A percentile compares a stretch with the other conserved stretches of the same genome.
Evolutionary conservation across 2,329 filamentous ascomycete species (phyloP).

Genomic region (Xylariaceae sp.): DNA sequence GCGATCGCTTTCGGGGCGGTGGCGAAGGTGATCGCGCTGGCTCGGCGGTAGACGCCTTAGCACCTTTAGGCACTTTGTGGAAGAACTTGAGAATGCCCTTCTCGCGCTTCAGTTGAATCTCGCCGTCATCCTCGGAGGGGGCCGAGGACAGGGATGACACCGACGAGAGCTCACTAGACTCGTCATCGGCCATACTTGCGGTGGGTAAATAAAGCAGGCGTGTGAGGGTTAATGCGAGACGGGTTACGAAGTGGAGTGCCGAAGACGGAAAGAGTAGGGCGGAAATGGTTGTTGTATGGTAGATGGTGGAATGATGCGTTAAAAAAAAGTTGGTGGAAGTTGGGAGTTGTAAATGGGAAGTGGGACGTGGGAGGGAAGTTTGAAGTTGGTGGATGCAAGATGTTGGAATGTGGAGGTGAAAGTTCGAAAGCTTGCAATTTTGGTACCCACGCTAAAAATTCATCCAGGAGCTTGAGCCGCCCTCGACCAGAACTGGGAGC

Average conservation of each 20-base stretch:
- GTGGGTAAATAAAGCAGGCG: not conserved
- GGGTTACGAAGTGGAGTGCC: not conserved
- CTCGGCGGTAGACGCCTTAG: conserved; percentile 29
- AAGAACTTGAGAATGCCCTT: conserved; percentile 64
- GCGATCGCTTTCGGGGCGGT: conserved; percentile 69
- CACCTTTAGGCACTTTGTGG: conserved; percentile 48
- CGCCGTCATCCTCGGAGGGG: conserved; percentile 48
- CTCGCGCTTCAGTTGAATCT: conserved; percentile 46
- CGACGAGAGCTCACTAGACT: conserved; percentile 58
- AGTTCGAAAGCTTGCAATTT: conserved; percentile 26
- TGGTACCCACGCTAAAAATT: conserved; percentile 32
- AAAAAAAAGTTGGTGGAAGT: conserved; percentile 14
- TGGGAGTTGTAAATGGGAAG: conserved; percentile 4
- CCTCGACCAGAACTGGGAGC: conserved; percentile 24
- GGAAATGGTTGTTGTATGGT: not conserved
- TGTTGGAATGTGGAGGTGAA: conserved; percentile 27
- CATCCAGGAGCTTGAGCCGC: conserved; percentile 30
- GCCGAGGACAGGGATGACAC: conserved; percentile 40
- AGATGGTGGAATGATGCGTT: not conserved
- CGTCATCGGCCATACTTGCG: conserved; percentile 52
- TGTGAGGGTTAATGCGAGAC: not conserved
- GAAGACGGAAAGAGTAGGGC: conserved; percentile 1
- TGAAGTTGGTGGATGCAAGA: conserved; percentile 17
- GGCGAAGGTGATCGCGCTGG: conserved; percentile 56
- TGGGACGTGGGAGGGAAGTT: conserved; percentile 5